These are phyloP conservation scores for Colletotrichum nymphaeae DNA, from an alignment of 2,329 filamentous ascomycete species.

Conservation along the genomic window DNA sequence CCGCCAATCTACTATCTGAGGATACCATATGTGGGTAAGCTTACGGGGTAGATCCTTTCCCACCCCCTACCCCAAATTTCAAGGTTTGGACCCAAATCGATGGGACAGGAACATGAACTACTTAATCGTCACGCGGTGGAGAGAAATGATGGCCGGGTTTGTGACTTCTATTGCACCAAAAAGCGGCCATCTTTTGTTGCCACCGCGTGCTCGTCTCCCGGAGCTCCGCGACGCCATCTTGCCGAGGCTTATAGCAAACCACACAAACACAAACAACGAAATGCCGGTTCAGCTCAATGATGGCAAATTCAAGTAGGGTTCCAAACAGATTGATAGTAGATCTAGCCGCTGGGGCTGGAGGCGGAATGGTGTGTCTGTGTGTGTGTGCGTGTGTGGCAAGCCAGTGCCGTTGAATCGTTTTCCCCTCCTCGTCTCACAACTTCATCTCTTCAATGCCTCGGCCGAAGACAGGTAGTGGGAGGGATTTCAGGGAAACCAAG, in stretches of 20 bases:
- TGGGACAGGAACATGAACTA: background rate
- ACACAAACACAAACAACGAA: background rate
- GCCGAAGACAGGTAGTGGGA: background rate
- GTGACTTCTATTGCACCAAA: too few species aligned
- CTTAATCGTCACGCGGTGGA: too few species aligned
- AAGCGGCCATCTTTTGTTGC: too few species aligned
- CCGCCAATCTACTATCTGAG: too few species aligned
- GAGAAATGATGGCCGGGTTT: too few species aligned
- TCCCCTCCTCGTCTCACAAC: background rate
- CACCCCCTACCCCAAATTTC: too few species aligned
- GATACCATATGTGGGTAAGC: too few species aligned
- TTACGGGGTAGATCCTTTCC: background rate
- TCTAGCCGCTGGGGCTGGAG: background rate
- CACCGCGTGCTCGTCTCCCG: background rate
- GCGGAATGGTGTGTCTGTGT: too few species aligned
- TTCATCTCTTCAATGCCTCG: slow-evolving; percentile 8
- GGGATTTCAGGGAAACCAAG: background rate
- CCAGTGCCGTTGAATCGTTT: background rate
- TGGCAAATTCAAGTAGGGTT: background rate
- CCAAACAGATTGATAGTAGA: background rate
- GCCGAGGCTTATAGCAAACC: background rate
- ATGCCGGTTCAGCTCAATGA: background rate
- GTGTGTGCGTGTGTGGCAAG: background rate
- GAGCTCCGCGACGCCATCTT: background rate
- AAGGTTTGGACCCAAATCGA: background rate